phyloP scores from a whole-genome alignment of 2,329 filamentous ascomycete genomes.

The Celoporthe dispersa region DNA sequence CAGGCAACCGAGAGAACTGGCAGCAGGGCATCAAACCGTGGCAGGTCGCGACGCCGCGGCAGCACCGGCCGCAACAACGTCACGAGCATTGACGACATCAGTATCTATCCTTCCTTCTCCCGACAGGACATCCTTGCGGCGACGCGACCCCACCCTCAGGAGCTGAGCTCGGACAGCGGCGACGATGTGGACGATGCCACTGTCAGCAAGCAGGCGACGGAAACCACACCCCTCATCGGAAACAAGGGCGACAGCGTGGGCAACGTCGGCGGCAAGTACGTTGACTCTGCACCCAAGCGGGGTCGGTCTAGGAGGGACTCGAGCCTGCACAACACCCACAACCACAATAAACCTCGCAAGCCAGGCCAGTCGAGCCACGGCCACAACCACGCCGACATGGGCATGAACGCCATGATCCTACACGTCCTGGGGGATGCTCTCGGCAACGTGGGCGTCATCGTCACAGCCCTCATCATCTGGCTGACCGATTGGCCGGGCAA shows the following conservation, averaged over 20 bases:
- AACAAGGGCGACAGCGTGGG: conserved; percentile 28
- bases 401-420: conserved; percentile 86
- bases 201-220: conserved; percentile 40
- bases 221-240: conserved; percentile 45
- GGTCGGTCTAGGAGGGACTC: conserved; percentile 50
- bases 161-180: conserved; percentile 29
- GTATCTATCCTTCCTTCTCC: conserved; percentile 88
- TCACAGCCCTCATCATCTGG: conserved; percentile 88
- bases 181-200: conserved; percentile 29
- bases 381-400: conserved; percentile 86
- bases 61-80: conserved; percentile 61
- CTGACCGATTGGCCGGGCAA: conserved; percentile 80
- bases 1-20: conserved; percentile 37
- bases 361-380: conserved; percentile 65
- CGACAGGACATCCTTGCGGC: conserved; percentile 90
- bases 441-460: conserved; percentile 85
- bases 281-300: conserved; percentile 38
- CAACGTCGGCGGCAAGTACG: conserved; percentile 38
- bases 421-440: conserved; percentile 82
- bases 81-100: conserved; percentile 72
- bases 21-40: conserved; percentile 37
- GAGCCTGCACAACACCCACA: conserved; percentile 71
- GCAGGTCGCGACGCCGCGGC: conserved; percentile 51
- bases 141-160: conserved; percentile 63
- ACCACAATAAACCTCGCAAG: conserved; percentile 77